A percentile compares a stretch with the other conserved stretches of the same genome.
phyloP scores from a whole-genome alignment of 192 early-diverging fungal genomes.

The Rhizoclosmatium globosum region DNA sequence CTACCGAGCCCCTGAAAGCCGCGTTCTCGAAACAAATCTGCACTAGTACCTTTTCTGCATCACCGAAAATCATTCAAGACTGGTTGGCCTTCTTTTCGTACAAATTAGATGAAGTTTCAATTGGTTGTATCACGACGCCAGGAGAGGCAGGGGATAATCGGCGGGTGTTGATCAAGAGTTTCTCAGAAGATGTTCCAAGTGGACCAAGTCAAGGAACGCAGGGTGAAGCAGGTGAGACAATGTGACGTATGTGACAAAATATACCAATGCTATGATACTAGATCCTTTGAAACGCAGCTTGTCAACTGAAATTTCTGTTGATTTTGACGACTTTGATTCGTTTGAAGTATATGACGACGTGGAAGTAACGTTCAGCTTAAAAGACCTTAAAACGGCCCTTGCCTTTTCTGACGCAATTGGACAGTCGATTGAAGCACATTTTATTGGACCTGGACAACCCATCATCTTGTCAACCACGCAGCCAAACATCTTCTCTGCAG shows the following conservation, averaged over 20 bases:
- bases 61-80: constrained; percentile 49
- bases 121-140: constrained; percentile 20
- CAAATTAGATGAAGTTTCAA: constrained; percentile 49
- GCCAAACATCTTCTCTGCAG: constrained; percentile 44
- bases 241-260: too few species aligned
- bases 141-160: constrained; percentile 10
- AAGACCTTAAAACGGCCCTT: constrained; percentile 52
- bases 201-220: not conserved
- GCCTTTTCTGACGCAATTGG: constrained; percentile 49
- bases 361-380: constrained; percentile 43
- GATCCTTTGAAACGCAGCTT: constrained; percentile 37
- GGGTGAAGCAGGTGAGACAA: constrained; percentile 8
- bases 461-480: constrained; percentile 45
- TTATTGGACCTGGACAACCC: constrained; percentile 48
- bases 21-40: constrained; percentile 46
- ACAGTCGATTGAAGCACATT: constrained; percentile 48
- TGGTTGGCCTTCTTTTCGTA: constrained; percentile 46
- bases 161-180: constrained; percentile 24
- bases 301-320: constrained; percentile 49
- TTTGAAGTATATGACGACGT: constrained; percentile 40
- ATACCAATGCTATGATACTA: not conserved
- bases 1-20: constrained; percentile 40
- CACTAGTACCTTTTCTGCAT: constrained; percentile 37
- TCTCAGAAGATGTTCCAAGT: constrained; percentile 25
- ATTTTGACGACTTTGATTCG: constrained; percentile 53